Conservation (phyloP, 768 basidiomycete species). For the Collybia sordida region DNA sequence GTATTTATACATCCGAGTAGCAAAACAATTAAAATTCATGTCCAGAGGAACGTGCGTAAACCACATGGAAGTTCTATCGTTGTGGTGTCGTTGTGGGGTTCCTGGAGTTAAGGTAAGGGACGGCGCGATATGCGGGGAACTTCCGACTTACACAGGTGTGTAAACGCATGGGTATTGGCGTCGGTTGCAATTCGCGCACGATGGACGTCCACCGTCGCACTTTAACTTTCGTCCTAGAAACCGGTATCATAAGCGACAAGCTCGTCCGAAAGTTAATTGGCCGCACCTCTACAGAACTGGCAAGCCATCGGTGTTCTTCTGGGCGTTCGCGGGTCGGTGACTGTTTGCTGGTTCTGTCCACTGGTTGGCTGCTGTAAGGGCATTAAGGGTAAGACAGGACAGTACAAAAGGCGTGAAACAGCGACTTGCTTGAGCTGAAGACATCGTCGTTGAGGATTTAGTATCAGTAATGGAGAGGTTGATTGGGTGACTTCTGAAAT, state of each 20-base stretch:
- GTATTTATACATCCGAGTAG: background rate
- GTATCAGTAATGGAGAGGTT: no score
- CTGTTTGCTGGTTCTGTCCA: constrained; percentile 4
- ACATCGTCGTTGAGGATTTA: constrained; percentile 6
- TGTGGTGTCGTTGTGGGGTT: constrained; percentile 11
- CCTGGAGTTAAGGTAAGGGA: constrained; percentile 24
- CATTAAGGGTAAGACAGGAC: no score
- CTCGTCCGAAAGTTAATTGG: background rate
- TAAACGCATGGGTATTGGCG: constrained; percentile 61
- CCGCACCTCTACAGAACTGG: constrained; percentile 66
- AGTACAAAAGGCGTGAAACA: background rate
- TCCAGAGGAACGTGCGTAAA: no score
- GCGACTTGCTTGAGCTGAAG: constrained; percentile 9
- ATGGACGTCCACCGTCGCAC: constrained; percentile 65
- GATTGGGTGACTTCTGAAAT: no score
- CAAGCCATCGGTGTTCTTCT: constrained; percentile 70
- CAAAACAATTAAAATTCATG: no score
- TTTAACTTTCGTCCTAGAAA: constrained; percentile 65
- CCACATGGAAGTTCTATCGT: constrained; percentile 3
- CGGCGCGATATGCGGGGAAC: constrained; percentile 6
- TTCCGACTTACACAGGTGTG: constrained; percentile 57
- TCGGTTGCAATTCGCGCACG: constrained; percentile 65
- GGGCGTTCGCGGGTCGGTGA: constrained; percentile 22
- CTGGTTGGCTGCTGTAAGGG: constrained; percentile 2
- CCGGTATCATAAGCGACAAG: background rate